A percentile compares a stretch with the other conserved stretches of the same genome.
Conservation (phyloP, 2,329 filamentous ascomycete genomes). For the Mycogone perniciosa region DNA sequence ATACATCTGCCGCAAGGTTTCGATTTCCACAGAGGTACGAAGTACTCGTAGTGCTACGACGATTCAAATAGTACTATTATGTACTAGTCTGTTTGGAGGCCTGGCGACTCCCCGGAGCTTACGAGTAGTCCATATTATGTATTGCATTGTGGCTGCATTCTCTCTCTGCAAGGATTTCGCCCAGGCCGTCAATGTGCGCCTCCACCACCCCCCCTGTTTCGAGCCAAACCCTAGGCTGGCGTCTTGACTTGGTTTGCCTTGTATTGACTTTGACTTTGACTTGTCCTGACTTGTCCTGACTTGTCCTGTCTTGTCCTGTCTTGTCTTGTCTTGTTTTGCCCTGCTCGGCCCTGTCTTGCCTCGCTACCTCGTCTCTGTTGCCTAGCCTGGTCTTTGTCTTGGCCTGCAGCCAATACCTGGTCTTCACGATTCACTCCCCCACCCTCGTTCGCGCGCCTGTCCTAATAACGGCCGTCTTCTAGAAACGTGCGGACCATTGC, state of each 20-base stretch:
- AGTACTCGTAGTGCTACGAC: too few relatives aligned
- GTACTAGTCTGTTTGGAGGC: conserved; percentile 2
- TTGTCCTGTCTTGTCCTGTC: not conserved
- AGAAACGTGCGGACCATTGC: conserved; percentile 23
- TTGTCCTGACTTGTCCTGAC: conserved; percentile 4
- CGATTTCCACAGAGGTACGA: too few relatives aligned
- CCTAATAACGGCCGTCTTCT: conserved; percentile 22
- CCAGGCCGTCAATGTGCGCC: conserved; percentile 5
- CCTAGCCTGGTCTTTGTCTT: not conserved
- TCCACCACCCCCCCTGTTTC: conserved; percentile 7
- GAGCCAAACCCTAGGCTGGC: conserved; percentile 3
- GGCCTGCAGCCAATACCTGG: not conserved
- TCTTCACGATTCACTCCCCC: not conserved
- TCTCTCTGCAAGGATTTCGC: conserved; percentile 9
- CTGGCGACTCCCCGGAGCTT: conserved; percentile 4
- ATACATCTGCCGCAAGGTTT: too few relatives aligned
- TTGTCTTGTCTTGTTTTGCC: conserved; percentile 1
- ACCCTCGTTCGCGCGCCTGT: not conserved
- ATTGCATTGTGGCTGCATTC: conserved; percentile 4
- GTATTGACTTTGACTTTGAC: conserved; percentile 1
- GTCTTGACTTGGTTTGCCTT: conserved; percentile 10
- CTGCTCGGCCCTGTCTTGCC: not conserved
- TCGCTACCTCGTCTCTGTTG: not conserved
- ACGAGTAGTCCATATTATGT: not conserved
- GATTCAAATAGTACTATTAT: too few relatives aligned